Conservation (phyloP, 106 monocot genomes). For the Ottelia alismoides region DNA sequence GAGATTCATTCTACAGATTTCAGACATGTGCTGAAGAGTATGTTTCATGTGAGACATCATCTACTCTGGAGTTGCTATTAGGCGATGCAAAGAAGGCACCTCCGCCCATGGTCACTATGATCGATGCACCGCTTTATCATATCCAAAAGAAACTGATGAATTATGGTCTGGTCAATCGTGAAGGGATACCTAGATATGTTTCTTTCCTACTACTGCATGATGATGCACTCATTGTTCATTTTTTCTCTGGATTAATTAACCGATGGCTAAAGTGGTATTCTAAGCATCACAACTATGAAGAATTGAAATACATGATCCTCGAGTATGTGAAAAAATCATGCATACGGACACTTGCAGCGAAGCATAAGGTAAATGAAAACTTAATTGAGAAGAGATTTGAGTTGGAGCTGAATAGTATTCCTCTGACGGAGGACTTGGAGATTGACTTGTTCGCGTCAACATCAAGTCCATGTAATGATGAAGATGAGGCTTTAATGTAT, state of each 20-base stretch:
- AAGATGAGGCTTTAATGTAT: constrained; percentile 65
- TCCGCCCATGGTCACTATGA: constrained; percentile 12
- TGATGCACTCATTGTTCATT: constrained; percentile 55
- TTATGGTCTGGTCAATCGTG: constrained; percentile 54
- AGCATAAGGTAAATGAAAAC: constrained; percentile 58
- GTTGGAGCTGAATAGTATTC: constrained; percentile 34
- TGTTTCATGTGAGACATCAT: constrained; percentile 46
- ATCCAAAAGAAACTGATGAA: constrained; percentile 37
- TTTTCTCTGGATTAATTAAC: constrained; percentile 67
- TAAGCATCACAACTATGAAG: constrained; percentile 45
- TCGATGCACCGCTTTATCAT: constrained; percentile 51
- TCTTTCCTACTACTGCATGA: constrained; percentile 60
- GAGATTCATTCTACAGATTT: constrained; percentile 60
- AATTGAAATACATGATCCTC: constrained; percentile 42
- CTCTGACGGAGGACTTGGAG: constrained; percentile 33
- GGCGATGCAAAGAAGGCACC: background rate
- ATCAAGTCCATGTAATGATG: background rate
- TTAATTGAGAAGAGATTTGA: constrained; percentile 68
- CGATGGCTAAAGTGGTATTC: constrained; percentile 83
- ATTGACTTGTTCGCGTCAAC: constrained; percentile 8
- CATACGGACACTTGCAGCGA: constrained; percentile 72
- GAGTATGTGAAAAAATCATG: constrained; percentile 64
- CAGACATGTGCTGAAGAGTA: constrained; percentile 46
- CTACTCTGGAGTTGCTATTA: constrained; percentile 29
- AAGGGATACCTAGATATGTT: constrained; percentile 63